A percentile compares a stretch with the other conserved stretches of the same genome.
Evolutionary conservation across 2,329 filamentous ascomycete species (phyloP).

Genomic region (Aspergillus viridinutans): DNA sequence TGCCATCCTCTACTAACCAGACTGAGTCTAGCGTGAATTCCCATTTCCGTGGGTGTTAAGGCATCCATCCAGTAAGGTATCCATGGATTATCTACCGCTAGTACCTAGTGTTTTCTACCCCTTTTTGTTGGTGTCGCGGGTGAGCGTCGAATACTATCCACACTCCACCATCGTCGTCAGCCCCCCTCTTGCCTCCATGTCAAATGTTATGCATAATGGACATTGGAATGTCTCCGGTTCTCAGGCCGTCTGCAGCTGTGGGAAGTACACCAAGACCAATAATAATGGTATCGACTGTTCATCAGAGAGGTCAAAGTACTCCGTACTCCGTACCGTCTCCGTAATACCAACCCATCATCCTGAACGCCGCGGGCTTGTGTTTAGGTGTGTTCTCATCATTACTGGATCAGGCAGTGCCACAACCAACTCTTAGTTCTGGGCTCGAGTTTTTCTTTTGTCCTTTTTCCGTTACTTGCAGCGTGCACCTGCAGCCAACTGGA

Average conservation of each 20-base stretch:
- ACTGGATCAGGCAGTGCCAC: constrained; percentile 16
- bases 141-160: background rate
- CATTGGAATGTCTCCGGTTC: background rate
- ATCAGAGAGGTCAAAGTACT: background rate
- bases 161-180: background rate
- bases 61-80: too few relatives aligned
- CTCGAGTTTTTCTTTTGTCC: constrained; percentile 10
- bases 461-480: background rate
- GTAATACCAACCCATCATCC: background rate
- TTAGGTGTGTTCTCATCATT: constrained; percentile 11
- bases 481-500: background rate
- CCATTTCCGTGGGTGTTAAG: constrained; percentile 12
- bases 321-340: background rate
- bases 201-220: background rate
- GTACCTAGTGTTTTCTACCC: background rate
- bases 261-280: background rate
- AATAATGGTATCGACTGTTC: background rate
- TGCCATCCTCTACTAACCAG: background rate
- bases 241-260: background rate
- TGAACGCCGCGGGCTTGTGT: background rate
- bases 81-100: background rate
- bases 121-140: background rate
- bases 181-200: background rate
- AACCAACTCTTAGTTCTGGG: constrained; percentile 14
- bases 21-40: constrained; percentile 2